Conservation (phyloP, 1,284 basidiomycete species). For the Fomitopsis betulina region DNA sequence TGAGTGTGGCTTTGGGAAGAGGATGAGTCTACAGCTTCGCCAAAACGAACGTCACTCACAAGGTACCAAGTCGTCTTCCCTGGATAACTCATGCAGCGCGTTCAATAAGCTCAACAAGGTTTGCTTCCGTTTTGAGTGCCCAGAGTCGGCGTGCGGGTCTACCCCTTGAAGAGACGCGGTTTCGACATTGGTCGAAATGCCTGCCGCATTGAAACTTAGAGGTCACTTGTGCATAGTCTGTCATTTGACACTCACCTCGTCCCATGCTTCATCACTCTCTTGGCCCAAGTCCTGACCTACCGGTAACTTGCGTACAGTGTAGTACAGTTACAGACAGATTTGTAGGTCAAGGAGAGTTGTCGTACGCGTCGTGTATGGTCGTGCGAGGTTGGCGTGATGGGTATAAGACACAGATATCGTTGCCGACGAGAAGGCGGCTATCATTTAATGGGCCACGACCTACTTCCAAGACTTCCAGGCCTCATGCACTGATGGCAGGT, state of each 20-base stretch:
- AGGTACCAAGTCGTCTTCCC: slow-evolving; percentile 39
- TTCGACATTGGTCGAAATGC: neutral
- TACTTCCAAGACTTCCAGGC: neutral
- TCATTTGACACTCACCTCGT: neutral
- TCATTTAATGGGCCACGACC: neutral
- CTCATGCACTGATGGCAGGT: neutral
- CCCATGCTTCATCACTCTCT: neutral
- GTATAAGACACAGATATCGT: neutral
- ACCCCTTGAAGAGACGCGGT: neutral
- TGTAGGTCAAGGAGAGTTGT: neutral
- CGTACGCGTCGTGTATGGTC: neutral
- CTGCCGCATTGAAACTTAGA: neutral
- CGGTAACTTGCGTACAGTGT: neutral
- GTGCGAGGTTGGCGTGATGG: neutral
- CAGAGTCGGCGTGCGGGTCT: slow-evolving; percentile 9
- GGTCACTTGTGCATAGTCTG: neutral
- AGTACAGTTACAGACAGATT: neutral
- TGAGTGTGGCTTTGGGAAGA: slow-evolving; percentile 14
- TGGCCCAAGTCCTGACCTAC: neutral
- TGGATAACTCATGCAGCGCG: slow-evolving; percentile 51
- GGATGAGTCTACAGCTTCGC: neutral
- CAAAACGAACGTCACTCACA: slow-evolving; percentile 31
- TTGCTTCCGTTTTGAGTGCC: slow-evolving; percentile 43
- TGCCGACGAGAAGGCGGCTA: neutral
- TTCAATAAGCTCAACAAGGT: slow-evolving; percentile 65